Base-by-base conservation (phyloP, 495 filamentous ascomycete species). In the Penicillium bovifimosum region DNA sequence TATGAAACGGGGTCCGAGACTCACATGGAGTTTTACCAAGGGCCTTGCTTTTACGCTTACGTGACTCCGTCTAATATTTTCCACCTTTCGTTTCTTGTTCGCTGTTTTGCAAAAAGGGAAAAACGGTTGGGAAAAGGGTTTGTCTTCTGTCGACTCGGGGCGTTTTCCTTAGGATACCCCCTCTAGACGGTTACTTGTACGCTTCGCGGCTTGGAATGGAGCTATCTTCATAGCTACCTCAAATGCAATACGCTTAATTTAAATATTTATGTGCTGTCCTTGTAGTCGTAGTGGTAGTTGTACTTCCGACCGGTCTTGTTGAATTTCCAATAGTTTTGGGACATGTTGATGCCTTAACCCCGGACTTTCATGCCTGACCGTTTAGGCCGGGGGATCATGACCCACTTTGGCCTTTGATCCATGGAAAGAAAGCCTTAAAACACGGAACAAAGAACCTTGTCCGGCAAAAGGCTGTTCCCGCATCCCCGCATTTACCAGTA, bases 121-220 rank as follows among this genome's bases (percentile, higher is more conserved):
- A 24, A 24, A 24, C 20, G 20, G 48, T 46, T 41, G 52, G 40
- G 14, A 34, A 27, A 38, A 26, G 33, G 34, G 35, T 50, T 61
- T 56, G 52, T 50, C 38, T 28, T 47, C 51, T 49, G 57, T 24
- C 20, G 20, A 24, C 32, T 34, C 6, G 34, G 34, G 51, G 33
- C 38, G 50, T 39, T 41, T 57, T 60, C 28, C 48, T 59, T 41
- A 34, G 47, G 50, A 56, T 50, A 61, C 44, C 57, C 44, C 57
- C 61, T 60, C 47, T 61, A 50, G 49, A 61, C 55, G 40, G 58
- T 41, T 35, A 42, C 10, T 46, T 44, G 14, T 46, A 41, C 24
- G 63, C 58, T 56, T 58, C 51, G 14, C 16, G 58, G 61, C 60
- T 58, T 61, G 24, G 56, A 63, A 63, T 47, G 60, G 52, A 51